phyloP scores from a whole-genome alignment of 257 asterid species.

The Ilex aquifolium region DNA sequence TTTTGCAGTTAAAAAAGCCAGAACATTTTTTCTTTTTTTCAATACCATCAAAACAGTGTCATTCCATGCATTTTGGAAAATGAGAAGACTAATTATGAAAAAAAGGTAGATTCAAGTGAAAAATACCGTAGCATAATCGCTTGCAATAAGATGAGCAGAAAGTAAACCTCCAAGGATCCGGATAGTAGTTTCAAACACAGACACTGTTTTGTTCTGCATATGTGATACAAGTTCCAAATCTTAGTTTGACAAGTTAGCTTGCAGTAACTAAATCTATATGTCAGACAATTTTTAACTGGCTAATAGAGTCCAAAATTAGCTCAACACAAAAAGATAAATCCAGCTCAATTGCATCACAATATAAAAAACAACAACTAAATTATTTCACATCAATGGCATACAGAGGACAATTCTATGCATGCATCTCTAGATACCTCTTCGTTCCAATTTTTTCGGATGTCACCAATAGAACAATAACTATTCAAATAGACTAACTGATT shows the following conservation, averaged over 20 bases:
- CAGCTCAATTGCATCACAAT: no score
- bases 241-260: slow-evolving; percentile 8
- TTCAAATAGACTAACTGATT: no score
- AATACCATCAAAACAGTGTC: not conserved
- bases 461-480: no score
- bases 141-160: slow-evolving; percentile 97
- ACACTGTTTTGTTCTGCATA: slow-evolving; percentile 94
- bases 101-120: not conserved
- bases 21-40: not conserved
- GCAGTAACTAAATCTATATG: slow-evolving; percentile 1
- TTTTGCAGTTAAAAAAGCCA: no score
- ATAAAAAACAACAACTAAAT: no score
- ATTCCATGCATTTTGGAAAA: not conserved
- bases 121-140: slow-evolving; percentile 88
- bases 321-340: no score
- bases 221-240: slow-evolving; percentile 10
- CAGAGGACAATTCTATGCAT: no score
- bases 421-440: no score
- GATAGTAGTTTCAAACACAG: slow-evolving; percentile 94
- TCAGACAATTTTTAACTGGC: not conserved
- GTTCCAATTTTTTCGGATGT: no score
- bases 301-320: not conserved
- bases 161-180: slow-evolving; percentile 95
- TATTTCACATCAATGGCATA: no score
- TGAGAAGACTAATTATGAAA: not conserved